Conservation (phyloP, 2,329 filamentous ascomycete species). For the Trichophyton schoenleinii region DNA sequence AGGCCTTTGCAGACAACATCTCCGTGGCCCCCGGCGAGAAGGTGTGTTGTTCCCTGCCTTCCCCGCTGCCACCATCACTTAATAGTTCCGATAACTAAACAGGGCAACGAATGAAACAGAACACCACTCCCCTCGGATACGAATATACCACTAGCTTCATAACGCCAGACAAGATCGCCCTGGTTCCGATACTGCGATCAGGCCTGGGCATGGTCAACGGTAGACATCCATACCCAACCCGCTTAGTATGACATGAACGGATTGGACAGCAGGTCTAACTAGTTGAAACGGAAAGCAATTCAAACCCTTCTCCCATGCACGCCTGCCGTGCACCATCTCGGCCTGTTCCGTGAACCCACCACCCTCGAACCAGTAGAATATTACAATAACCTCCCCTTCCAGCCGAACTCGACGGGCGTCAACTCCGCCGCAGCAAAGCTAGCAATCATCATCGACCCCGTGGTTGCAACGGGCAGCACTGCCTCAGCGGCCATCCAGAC, state of each 20-base stretch:
- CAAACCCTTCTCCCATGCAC: conserved; percentile 68
- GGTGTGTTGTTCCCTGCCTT: conserved; percentile 40
- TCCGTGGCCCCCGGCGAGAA: conserved; percentile 46
- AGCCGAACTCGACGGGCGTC: conserved; percentile 20
- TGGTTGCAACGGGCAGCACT: conserved; percentile 88
- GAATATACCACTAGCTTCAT: conserved; percentile 56
- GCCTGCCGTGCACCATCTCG: conserved; percentile 82
- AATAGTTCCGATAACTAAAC: neutral
- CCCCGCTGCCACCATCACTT: neutral
- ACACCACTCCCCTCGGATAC: conserved; percentile 64
- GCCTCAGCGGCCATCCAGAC: conserved; percentile 82
- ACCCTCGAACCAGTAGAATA: conserved; percentile 87
- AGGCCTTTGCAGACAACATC: conserved; percentile 59
- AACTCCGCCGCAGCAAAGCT: conserved; percentile 43
- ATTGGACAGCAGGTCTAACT: neutral
- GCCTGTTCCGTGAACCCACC: conserved; percentile 80
- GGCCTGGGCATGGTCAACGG: conserved; percentile 85
- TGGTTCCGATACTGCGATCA: conserved; percentile 86
- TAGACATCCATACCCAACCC: conserved; percentile 21
- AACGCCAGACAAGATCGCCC: conserved; percentile 54
- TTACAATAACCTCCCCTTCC: conserved; percentile 87
- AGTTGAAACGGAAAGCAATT: conserved; percentile 42
- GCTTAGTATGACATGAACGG: neutral
- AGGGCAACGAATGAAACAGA: conserved; percentile 30
- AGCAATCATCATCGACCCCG: conserved; percentile 77